Evolutionary conservation across 1,284 basidiomycete species (phyloP).

Genomic region (Vanrija pseudolonga): DNA sequence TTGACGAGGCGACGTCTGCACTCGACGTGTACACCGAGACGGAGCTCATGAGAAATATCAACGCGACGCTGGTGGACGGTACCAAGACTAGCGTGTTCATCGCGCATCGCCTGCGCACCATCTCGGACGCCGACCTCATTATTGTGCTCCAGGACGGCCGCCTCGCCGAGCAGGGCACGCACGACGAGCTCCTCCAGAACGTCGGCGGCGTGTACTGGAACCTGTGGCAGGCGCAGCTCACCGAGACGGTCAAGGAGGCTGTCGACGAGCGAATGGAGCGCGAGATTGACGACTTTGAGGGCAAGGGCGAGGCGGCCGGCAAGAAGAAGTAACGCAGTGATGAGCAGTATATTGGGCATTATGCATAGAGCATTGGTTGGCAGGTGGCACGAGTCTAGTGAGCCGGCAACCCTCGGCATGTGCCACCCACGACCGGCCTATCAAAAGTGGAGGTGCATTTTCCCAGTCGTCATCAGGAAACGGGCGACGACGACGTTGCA

Average conservation of each 20-base stretch:
- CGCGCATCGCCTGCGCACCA: slow-evolving; percentile 83
- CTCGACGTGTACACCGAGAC: slow-evolving; percentile 91
- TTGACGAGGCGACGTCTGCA: slow-evolving; percentile 97
- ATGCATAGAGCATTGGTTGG: too few relatives aligned
- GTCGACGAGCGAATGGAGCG: slow-evolving; percentile 9
- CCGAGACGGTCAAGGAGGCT: slow-evolving; percentile 34
- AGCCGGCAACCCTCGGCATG: too few relatives aligned
- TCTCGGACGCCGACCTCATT: slow-evolving; percentile 86
- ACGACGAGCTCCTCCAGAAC: slow-evolving; percentile 69
- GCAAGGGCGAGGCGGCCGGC: background rate
- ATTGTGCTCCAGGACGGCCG: slow-evolving; percentile 81
- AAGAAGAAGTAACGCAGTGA: background rate
- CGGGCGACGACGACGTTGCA: background rate
- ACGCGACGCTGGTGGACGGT: slow-evolving; percentile 68
- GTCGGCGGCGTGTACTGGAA: slow-evolving; percentile 69
- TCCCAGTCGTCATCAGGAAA: slow-evolving; percentile 3
- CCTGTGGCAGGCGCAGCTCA: slow-evolving; percentile 79
- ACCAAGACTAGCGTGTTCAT: slow-evolving; percentile 91
- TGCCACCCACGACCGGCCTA: too few relatives aligned
- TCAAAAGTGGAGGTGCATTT: slow-evolving; percentile 3
- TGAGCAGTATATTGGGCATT: too few relatives aligned
- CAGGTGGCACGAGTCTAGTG: too few relatives aligned
- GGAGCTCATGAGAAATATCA: slow-evolving; percentile 93
- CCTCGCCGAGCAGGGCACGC: slow-evolving; percentile 87
- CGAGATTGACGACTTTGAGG: slow-evolving; percentile 12